Conservation (phyloP, 352 stramenopile genomes). For the Saprolegnia parasitica region DNA sequence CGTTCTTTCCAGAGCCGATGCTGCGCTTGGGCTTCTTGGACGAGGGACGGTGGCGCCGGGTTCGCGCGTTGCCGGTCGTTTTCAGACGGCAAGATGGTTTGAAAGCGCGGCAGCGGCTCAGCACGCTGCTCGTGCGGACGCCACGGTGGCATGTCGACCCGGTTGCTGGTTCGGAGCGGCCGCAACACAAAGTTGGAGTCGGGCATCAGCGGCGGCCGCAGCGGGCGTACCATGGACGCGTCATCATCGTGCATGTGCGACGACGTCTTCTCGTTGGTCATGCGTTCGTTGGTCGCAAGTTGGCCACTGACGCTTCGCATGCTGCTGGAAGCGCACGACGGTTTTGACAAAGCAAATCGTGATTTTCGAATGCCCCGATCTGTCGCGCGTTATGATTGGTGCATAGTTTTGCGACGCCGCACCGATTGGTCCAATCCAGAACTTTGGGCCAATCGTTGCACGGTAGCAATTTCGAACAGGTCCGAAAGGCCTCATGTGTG, state of each 20-base stretch:
- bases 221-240: too few relatives aligned
- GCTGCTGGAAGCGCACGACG: neutral
- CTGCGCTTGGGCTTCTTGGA: conserved; percentile 13
- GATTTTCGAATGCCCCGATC: conserved; percentile 1
- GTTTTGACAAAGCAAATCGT: neutral
- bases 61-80: neutral
- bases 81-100: neutral
- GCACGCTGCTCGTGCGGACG: neutral
- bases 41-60: too few relatives aligned
- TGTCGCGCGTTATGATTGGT: neutral
- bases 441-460: neutral
- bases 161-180: neutral
- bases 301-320: neutral
- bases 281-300: neutral
- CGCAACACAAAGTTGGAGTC: neutral
- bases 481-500: too few relatives aligned
- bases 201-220: neutral
- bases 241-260: too few relatives aligned
- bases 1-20: conserved; percentile 13
- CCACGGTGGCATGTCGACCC: neutral
- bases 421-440: neutral
- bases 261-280: neutral
- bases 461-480: too few relatives aligned
- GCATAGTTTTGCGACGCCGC: neutral
- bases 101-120: neutral